These are phyloP conservation scores for Rhinocladiella similis DNA, from an alignment of 2,329 filamentous ascomycete species.

Conservation along the genomic window DNA sequence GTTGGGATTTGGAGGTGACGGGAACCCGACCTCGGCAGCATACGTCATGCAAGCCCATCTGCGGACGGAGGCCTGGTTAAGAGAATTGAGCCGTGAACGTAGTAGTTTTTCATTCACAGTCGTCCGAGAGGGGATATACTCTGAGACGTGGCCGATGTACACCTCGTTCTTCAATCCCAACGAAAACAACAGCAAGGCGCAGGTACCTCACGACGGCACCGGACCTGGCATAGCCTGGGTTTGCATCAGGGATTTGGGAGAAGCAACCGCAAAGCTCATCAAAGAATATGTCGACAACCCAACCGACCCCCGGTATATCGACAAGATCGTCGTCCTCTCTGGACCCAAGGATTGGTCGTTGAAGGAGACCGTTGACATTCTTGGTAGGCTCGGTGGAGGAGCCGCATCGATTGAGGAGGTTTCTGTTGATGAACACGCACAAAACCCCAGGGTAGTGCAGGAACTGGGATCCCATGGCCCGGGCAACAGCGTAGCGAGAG, in stretches of 20 bases:
- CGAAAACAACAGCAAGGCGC: neutral
- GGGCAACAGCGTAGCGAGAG: slow-evolving; percentile 35
- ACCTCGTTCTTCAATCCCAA: neutral
- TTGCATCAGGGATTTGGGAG: neutral
- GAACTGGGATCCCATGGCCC: neutral
- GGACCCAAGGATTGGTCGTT: slow-evolving; percentile 38
- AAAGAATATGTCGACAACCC: slow-evolving; percentile 37
- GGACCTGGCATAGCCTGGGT: neutral
- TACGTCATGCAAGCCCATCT: slow-evolving; percentile 27
- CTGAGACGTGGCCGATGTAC: neutral
- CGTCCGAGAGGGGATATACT: slow-evolving; percentile 2
- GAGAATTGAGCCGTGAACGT: neutral
- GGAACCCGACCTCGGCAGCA: slow-evolving; percentile 7
- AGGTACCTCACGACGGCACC: neutral
- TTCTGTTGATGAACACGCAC: slow-evolving; percentile 44
- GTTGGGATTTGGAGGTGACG: slow-evolving; percentile 16
- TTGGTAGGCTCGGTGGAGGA: slow-evolving; percentile 34
- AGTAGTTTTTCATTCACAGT: neutral
- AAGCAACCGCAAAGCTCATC: slow-evolving; percentile 36
- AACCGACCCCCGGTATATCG: slow-evolving; percentile 28
- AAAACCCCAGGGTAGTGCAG: slow-evolving; percentile 38
- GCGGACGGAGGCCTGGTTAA: slow-evolving; percentile 19
- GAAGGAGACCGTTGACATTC: slow-evolving; percentile 38
- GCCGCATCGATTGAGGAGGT: slow-evolving; percentile 39
- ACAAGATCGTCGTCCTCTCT: slow-evolving; percentile 38